These are phyloP conservation scores for Artemisia annua DNA, from an alignment of 129 eudicot species.

Conservation along the genomic window DNA sequence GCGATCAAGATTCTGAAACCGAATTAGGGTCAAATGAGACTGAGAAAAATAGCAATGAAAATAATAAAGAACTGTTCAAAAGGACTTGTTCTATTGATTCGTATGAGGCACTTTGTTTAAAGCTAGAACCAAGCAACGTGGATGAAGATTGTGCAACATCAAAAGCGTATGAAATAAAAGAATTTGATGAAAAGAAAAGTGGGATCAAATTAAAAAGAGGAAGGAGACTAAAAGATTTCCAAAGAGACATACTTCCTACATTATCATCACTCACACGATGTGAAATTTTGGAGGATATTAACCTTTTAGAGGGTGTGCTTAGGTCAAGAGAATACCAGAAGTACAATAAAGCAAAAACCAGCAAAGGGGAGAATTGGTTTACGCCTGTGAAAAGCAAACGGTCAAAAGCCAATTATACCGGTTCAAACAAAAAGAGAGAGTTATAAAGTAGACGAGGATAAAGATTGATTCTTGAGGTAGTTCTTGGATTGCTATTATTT, in stretches of 20 bases:
- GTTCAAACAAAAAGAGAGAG: conserved; percentile 40
- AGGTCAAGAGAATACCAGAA: conserved; percentile 73
- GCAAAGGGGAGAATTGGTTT: conserved; percentile 41
- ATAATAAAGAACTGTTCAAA: conserved; percentile 28
- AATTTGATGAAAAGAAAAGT: conserved; percentile 29
- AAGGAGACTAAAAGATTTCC: conserved; percentile 77
- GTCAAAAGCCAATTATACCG: conserved; percentile 43
- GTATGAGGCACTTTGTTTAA: conserved; percentile 59
- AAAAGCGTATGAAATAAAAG: conserved; percentile 36
- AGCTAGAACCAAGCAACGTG: conserved; percentile 38
- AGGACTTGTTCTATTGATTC: conserved; percentile 58
- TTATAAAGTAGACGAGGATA: conserved; percentile 21
- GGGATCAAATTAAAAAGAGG: conserved; percentile 64
- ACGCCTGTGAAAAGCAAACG: conserved; percentile 63
- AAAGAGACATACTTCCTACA: conserved; percentile 63
- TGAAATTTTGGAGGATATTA: conserved; percentile 73
- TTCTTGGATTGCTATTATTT: conserved; percentile 17
- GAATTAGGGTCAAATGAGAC: conserved; percentile 27
- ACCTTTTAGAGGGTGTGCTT: conserved; percentile 57
- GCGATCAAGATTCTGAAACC: conserved; percentile 25
- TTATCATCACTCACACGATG: conserved; percentile 57
- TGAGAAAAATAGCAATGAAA: conserved; percentile 21
- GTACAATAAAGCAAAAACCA: conserved; percentile 40
- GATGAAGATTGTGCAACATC: conserved; percentile 65
- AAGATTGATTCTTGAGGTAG: conserved; percentile 28